Evolutionary conservation across 441 rosid genomes (phyloP), one percentile per base, ranked within the genome.

Genomic region (Bruguiera hainesii): DNA sequence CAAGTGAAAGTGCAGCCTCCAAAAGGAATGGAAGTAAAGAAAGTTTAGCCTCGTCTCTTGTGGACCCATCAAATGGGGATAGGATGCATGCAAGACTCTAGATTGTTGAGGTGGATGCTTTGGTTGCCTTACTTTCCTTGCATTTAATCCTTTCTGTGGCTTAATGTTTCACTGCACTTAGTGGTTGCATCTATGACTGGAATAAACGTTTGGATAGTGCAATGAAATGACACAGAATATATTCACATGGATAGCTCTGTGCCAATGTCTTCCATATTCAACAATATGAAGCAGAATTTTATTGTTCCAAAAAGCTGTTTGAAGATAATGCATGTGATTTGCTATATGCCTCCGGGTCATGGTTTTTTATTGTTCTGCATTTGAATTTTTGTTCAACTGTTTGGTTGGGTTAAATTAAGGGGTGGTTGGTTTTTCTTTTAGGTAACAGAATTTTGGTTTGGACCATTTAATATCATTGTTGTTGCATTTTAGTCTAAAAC

Each of bases 1-100:
- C 65, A 48, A 75, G 68, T 37, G 60, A 56, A 68, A 70, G 64
- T 73, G 63, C 64, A 48, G 66, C 65, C 13, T 79, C 68, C 71
- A 63, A 75, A 62, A 67, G 53, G 28, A 65, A 33, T 29, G 78
- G 67, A 64, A 56, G 60, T 29, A 63, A 66, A 73, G 69, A 74
- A 55, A 68, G 11, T 63, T 55, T 63, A 8, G 65, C 73, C 61
- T 70, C 78, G 72, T 61, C 69, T 56, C 25, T 25, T 30, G 61
- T 66, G 62, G 76, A 75, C 46, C 29, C 79, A 31, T 69, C 76
- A 33, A 61, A 50, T 63, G 56, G 3, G 62, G 74, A 76, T 68
- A 75, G 72, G 71, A 68, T 80, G 31, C 71, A 64, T 68, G 82
- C 95, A 28, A 80, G 89, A 51, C 81, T 90, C 56, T 90, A 78